A percentile compares a stretch with the other conserved stretches of the same genome.
phyloP scores from a whole-genome alignment of 2,329 filamentous ascomycete species.

The Fusarium metavorans region DNA sequence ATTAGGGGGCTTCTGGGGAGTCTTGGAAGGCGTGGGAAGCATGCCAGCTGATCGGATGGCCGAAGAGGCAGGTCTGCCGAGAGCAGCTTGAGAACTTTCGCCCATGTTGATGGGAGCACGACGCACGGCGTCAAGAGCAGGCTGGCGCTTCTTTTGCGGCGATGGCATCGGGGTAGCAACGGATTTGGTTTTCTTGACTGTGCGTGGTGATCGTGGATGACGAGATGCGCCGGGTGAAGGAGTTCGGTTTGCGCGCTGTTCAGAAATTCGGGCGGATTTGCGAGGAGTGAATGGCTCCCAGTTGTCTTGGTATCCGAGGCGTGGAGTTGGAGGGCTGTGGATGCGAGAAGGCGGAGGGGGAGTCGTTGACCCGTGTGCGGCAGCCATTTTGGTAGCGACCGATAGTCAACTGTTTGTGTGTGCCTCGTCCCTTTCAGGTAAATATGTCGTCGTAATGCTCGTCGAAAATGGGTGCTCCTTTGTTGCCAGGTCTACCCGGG shows the following conservation, averaged over 20 bases:
- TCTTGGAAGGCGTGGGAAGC: constrained; percentile 84
- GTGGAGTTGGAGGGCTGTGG: constrained; percentile 76
- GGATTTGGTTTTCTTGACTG: constrained; percentile 48
- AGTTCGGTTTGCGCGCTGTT: constrained; percentile 66
- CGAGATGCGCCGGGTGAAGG: constrained; percentile 63
- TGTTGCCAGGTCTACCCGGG: constrained; percentile 35
- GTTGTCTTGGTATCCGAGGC: constrained; percentile 73
- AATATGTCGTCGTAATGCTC: constrained; percentile 19
- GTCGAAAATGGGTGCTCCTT: constrained; percentile 33
- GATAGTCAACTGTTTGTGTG: constrained; percentile 10
- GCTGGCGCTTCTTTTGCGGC: constrained; percentile 64
- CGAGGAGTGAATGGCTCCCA: constrained; percentile 81
- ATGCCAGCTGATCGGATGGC: constrained; percentile 61
- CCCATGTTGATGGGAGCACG: constrained; percentile 60
- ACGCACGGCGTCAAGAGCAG: constrained; percentile 60
- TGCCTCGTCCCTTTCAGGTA: background rate
- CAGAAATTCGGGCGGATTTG: constrained; percentile 74
- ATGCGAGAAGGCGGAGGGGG: constrained; percentile 70
- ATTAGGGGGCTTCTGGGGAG: constrained; percentile 73
- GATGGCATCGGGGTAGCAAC: constrained; percentile 57
- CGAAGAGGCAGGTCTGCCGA: constrained; percentile 50
- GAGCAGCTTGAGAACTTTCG: constrained; percentile 57
- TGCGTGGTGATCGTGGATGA: constrained; percentile 49
- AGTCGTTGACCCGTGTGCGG: constrained; percentile 58
- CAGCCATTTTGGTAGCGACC: constrained; percentile 43